These are phyloP conservation scores for Cutaneotrichosporon cavernicola DNA, from an alignment of 1,284 basidiomycete genomes.

Conservation along the genomic window DNA sequence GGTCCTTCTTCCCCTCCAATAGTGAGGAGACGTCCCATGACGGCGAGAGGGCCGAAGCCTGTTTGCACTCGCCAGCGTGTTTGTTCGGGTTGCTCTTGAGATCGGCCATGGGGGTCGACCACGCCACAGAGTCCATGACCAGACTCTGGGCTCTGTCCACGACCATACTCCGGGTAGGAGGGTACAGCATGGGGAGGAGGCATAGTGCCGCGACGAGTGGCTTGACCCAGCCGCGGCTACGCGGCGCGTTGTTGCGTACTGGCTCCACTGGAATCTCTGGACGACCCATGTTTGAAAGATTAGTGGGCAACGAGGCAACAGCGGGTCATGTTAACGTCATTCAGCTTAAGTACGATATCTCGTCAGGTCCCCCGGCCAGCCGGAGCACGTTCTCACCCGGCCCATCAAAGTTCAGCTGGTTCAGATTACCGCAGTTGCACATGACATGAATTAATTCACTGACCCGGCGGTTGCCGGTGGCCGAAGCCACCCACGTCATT, in stretches of 20 bases:
- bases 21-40: constrained; percentile 29
- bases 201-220: not conserved
- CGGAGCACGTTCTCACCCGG: no score
- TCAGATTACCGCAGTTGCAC: no score
- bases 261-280: constrained; percentile 7
- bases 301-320: not conserved
- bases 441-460: no score
- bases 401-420: no score
- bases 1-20: constrained; percentile 33
- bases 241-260: not conserved
- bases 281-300: not conserved
- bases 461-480: no score
- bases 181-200: constrained; percentile 7
- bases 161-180: not conserved
- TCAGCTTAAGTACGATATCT: not conserved
- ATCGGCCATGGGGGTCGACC: not conserved
- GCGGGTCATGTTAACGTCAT: not conserved
- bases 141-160: no score
- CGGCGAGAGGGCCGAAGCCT: constrained; percentile 13
- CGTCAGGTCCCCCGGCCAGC: no score
- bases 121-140: not conserved
- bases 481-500: no score
- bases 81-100: constrained; percentile 1
- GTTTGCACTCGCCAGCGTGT: constrained; percentile 13
- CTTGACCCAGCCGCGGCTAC: not conserved